Base-by-base conservation (phyloP, 345 rosid genomes). In the Salix brachista region DNA sequence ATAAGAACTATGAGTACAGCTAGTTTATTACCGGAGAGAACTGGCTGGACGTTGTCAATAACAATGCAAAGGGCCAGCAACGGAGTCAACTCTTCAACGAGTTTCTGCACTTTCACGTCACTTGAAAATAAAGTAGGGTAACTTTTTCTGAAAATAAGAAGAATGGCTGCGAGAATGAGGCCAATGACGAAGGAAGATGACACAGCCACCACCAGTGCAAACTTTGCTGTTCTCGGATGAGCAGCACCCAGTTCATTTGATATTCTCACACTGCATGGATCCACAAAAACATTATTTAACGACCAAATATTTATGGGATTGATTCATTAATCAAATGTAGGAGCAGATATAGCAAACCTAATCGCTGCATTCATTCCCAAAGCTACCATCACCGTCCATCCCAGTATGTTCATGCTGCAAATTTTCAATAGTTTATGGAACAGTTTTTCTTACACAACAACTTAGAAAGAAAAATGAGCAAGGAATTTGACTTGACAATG, bases 221-320 rank as follows among this genome's bases (percentile, higher is more conserved):
- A 80, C 39, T 77, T 89, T 0, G 89, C 93, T 17, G 85, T 84
- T 79, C 89, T 89, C 56, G 91, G 95, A 25, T 92, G 94, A 9
- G 77, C 89, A 56, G 94, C 94, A 14, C 98, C 97, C 18, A 94
- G 77, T 78, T 94, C 98, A 67, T 92, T 94, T 12, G 96, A 94
- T 26, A 91, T 80, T 80, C 96, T 86, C 66, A 92, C 98, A 75
- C 95, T 91, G 88, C 76, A 77, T 32, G 5, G 7, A 36, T 36
- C 37, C 50, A 52, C 14, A 42, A 0, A 2, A 42, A 42, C 14
- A 21, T 32, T 19, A 26, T 21, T 8, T 12, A 3, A 41, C 13
- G 44, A 62, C 64, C 39, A 64, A 2, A 34, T 34, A 34, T 34
- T 34, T 42, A 42, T 42, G 13, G 13, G 46, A 11, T 42, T 42